Conservation (phyloP, 2,329 filamentous ascomycete species). For the Diplocarpon mali region DNA sequence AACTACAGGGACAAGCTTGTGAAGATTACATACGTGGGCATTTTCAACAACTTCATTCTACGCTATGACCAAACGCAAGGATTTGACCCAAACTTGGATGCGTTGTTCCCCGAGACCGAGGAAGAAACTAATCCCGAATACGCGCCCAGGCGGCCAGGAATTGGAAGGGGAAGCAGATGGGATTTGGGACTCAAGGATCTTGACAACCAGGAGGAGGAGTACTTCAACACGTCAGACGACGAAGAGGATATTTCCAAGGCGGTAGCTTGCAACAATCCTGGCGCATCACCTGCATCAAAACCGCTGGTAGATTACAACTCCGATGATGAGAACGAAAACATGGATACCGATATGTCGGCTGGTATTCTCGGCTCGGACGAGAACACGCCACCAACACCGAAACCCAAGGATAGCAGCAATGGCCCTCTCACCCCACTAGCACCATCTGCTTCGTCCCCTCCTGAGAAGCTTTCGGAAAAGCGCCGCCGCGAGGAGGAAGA, state of each 20-base stretch:
- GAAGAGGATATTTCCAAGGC: constrained; percentile 54
- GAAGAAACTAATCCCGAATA: constrained; percentile 35
- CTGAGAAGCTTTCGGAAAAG: constrained; percentile 78
- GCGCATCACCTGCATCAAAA: constrained; percentile 50
- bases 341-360: constrained; percentile 35
- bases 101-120: constrained; percentile 58
- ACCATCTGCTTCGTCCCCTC: constrained; percentile 37
- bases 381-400: constrained; percentile 18
- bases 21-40: constrained; percentile 70
- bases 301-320: constrained; percentile 87
- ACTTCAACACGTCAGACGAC: constrained; percentile 84
- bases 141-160: constrained; percentile 31
- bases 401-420: constrained; percentile 15
- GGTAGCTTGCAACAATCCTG: constrained; percentile 25
- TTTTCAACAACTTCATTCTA: constrained; percentile 64
- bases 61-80: constrained; percentile 71
- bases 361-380: constrained; percentile 13
- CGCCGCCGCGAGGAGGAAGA: constrained; percentile 86
- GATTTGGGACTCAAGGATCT: constrained; percentile 63
- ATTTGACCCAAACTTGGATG: constrained; percentile 52
- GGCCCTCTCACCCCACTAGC: constrained; percentile 3
- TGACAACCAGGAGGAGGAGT: constrained; percentile 80
- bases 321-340: constrained; percentile 72
- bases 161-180: constrained; percentile 50
- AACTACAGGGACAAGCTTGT: constrained; percentile 70